Conservation (phyloP, 108 stramenopile genomes). For the Cyclotella sp. region DNA sequence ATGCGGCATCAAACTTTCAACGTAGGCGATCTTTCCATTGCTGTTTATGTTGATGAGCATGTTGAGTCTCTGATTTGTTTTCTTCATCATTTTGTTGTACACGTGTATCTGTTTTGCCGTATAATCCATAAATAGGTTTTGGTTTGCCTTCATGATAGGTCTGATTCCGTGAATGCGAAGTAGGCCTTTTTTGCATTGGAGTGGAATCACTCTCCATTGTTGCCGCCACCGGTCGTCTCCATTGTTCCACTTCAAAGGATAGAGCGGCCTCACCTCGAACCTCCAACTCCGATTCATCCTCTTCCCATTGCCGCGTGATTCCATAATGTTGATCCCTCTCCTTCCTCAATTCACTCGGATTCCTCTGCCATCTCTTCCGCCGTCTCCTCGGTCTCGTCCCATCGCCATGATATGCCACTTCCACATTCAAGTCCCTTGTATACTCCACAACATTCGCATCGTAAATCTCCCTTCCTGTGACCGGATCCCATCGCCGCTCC, state of each 20-base stretch:
- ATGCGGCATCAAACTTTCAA: slow-evolving; percentile 42
- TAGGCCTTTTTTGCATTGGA: background rate
- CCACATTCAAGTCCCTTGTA: background rate
- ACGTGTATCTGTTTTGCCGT: no score
- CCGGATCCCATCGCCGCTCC: slow-evolving; percentile 29
- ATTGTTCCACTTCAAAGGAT: background rate
- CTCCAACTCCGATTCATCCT: no score
- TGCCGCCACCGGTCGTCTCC: background rate
- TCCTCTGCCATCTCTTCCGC: background rate
- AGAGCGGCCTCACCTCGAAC: no score
- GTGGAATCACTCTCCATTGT: background rate
- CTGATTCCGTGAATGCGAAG: background rate
- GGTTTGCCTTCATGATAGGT: background rate
- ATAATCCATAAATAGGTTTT: slow-evolving; percentile 17
- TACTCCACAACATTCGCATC: slow-evolving; percentile 34
- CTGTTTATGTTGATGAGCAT: slow-evolving; percentile 1
- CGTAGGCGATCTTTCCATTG: slow-evolving; percentile 54
- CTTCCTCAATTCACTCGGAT: no score
- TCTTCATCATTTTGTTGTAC: no score
- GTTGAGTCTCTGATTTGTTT: background rate
- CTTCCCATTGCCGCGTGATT: no score
- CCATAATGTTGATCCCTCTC: no score
- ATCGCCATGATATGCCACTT: background rate
- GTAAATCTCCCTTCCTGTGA: slow-evolving; percentile 12
- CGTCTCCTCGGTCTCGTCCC: slow-evolving; percentile 5